Base-by-base conservation (phyloP, 208 protist genomes). In the Trypanosoma theileri region DNA sequence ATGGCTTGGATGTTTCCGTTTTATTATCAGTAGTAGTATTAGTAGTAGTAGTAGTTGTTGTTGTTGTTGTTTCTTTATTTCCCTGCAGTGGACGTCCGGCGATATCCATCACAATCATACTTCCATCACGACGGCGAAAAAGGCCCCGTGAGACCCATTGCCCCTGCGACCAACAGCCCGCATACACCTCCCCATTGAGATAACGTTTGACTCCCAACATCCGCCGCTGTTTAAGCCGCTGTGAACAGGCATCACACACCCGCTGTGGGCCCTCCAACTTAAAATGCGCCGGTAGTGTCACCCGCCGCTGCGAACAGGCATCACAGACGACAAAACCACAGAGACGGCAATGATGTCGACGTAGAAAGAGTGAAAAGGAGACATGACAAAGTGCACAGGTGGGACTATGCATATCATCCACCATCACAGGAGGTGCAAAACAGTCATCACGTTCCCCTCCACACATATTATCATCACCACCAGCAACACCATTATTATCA, bases 241-340 rank as follows among this genome's bases (percentile, higher is more conserved):
- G 72, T 44, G 86, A 88, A 59, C 88, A 96, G 35, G 59, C 71
- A 41, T 91, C 82, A 63, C 88, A 96, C 42, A 96, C 86, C 8
- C 91, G 83, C 59, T 91, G 77, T 22, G 66, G 73, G 8, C 59
- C 53, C 0, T 63, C 57, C 40, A 68, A 24, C 48, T 80, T 80
- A 66, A 93, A 90, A 67, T 91, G 87, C 4, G 60, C 10, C 4
- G 91, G 90, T 62, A 97, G 69, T 10, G 72, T 57, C 0, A 87
- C 89, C 4, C 88, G 79, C 50, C 76, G 69, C 63, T 85, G 76
- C 13, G 89, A 80, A 81, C 96, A 98, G n/a, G 73, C 61, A 58
- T 92, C 85, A 69, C 96, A 98, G 62, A 94, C 90, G 11, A 98
- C 76, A 16, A 90, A 66, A 1, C 96, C 96, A 73, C 96, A 98